phyloP scores from a whole-genome alignment of 2,329 filamentous ascomycete species.

The Didymella arachidicola region DNA sequence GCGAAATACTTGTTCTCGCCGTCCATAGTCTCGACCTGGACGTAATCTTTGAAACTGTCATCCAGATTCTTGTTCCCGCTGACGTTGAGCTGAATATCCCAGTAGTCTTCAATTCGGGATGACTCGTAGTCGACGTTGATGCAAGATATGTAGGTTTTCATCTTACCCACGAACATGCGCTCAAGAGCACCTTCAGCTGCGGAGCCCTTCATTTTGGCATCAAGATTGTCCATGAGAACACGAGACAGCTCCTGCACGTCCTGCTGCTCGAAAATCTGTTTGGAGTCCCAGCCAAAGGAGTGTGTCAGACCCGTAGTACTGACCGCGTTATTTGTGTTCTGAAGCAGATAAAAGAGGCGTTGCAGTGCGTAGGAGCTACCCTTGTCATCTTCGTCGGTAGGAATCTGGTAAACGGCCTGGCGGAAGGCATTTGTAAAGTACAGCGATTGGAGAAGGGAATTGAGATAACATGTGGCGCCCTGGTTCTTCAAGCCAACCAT shows the following conservation, averaged over 20 bases:
- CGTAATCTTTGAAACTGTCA: constrained; percentile 95
- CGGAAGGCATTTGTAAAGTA: constrained; percentile 81
- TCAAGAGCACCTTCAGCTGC: constrained; percentile 87
- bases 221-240: constrained; percentile 96
- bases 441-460: constrained; percentile 57
- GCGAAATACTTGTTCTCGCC: constrained; percentile 99
- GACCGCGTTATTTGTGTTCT: constrained; percentile 84
- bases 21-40: constrained; percentile 95
- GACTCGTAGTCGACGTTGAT: constrained; percentile 99
- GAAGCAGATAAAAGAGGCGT: constrained; percentile 91
- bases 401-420: constrained; percentile 97
- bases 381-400: constrained; percentile 78
- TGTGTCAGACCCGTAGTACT: constrained; percentile 92
- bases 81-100: constrained; percentile 98
- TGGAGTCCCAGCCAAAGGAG: constrained; percentile 97
- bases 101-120: constrained; percentile 94
- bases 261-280: constrained; percentile 98
- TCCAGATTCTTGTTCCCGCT: constrained; percentile 91
- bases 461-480: constrained; percentile 72
- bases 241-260: constrained; percentile 97
- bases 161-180: constrained; percentile 94
- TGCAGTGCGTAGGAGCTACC: constrained; percentile 96
- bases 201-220: constrained; percentile 98
- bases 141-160: constrained; percentile 98
- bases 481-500: constrained; percentile 97